phyloP scores from a whole-genome alignment of 257 asterid species.

The Plantago major region DNA sequence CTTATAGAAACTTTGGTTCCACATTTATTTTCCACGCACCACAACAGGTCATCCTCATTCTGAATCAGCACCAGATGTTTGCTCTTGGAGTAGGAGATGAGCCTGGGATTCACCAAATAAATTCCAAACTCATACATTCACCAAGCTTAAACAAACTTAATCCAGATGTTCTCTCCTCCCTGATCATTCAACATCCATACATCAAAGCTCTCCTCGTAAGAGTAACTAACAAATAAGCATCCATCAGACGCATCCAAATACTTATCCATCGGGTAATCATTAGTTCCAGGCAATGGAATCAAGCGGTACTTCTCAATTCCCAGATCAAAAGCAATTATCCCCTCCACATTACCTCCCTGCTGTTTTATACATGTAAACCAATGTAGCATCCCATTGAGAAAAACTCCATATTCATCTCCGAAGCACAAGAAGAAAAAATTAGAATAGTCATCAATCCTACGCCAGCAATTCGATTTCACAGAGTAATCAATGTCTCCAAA shows the following conservation, averaged over 20 bases:
- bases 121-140: not conserved
- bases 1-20: not conserved
- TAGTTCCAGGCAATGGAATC: not conserved
- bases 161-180: not conserved
- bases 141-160: not conserved
- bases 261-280: not conserved
- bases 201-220: not conserved
- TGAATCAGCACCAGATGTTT: not conserved
- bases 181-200: not conserved
- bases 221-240: not conserved
- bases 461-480: not conserved
- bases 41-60: not conserved
- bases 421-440: not conserved
- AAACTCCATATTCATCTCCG: not conserved
- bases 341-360: not conserved
- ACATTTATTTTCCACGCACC: not conserved
- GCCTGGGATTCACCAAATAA: not conserved
- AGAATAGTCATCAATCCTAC: not conserved
- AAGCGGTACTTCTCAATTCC: not conserved
- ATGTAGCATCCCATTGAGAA: not conserved
- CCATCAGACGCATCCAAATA: not conserved
- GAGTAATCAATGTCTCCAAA: not conserved
- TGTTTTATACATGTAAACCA: not conserved
- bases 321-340: not conserved
- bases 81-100: not conserved